Conservation (phyloP, 1,139 yeast species). For the Diutina catenulata region DNA sequence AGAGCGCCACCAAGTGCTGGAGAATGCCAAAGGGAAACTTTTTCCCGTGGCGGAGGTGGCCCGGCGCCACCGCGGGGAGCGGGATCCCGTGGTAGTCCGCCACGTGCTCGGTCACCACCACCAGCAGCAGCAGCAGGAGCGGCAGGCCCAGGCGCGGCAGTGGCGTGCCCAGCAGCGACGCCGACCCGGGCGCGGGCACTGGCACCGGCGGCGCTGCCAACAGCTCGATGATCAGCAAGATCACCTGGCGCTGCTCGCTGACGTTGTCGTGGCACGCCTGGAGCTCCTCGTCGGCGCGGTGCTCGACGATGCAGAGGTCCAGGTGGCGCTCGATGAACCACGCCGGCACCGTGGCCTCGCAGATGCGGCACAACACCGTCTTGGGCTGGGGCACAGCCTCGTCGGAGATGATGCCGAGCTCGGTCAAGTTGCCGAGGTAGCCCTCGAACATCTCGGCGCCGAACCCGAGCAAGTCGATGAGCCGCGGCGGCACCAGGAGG, state of each 20-base stretch:
- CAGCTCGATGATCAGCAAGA: slow-evolving; percentile 24
- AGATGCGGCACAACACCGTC: slow-evolving; percentile 75
- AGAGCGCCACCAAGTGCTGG: slow-evolving; percentile 50
- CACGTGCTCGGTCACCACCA: slow-evolving; percentile 9
- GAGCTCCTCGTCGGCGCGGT: slow-evolving; percentile 70
- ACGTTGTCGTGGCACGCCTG: slow-evolving; percentile 68
- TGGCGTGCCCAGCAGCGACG: slow-evolving; percentile 13
- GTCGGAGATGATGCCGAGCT: slow-evolving; percentile 50
- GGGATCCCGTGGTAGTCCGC: slow-evolving; percentile 52
- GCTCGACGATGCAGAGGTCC: slow-evolving; percentile 79
- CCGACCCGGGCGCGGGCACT: slow-evolving; percentile 11
- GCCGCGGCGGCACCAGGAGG: slow-evolving; percentile 52
- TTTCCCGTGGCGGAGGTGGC: slow-evolving; percentile 10
- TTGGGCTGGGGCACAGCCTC: slow-evolving; percentile 64
- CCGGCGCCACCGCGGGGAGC: slow-evolving; percentile 22
- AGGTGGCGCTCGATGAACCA: slow-evolving; percentile 96
- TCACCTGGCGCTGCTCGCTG: slow-evolving; percentile 54
- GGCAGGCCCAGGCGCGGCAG: slow-evolving; percentile 6
- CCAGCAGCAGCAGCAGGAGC: slow-evolving; percentile 10
- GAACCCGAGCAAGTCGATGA: slow-evolving; percentile 70
- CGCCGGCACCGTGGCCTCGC: slow-evolving; percentile 84
- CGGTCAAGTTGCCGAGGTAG: slow-evolving; percentile 53
- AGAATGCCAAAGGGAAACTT: slow-evolving; percentile 60
- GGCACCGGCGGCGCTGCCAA: background rate
- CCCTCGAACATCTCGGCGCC: slow-evolving; percentile 79